Conservation (phyloP, 2,329 filamentous ascomycete genomes). For the Bipolaris oryzae region DNA sequence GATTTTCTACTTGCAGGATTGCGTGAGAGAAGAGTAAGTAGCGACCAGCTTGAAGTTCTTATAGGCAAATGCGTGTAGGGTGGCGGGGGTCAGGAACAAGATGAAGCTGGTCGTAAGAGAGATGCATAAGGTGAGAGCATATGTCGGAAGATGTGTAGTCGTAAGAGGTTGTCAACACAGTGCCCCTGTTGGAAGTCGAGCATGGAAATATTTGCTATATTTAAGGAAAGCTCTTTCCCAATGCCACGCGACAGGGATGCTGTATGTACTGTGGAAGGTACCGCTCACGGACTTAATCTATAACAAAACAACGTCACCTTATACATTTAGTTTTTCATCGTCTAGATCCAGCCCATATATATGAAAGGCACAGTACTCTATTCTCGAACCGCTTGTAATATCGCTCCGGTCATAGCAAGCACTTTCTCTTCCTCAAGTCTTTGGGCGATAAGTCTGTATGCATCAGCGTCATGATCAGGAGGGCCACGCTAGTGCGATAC, state of each 20-base stretch:
- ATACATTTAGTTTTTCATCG: not conserved
- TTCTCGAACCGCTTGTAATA: constrained; percentile 38
- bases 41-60: constrained; percentile 21
- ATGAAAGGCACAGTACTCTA: not conserved
- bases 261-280: not conserved
- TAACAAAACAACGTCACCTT: not conserved
- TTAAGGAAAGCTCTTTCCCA: constrained; percentile 7
- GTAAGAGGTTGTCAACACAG: not conserved
- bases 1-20: not conserved
- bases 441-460: constrained; percentile 43
- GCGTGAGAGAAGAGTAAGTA: constrained; percentile 2
- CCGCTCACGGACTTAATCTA: not conserved
- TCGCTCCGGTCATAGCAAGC: constrained; percentile 46
- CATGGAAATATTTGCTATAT: constrained; percentile 1
- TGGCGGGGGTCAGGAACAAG: not conserved
- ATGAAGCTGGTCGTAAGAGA: constrained; percentile 22
- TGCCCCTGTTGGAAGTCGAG: not conserved
- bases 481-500: not conserved
- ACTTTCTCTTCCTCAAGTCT: constrained; percentile 53
- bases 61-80: constrained; percentile 2
- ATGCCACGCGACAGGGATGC: not conserved
- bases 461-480: not conserved
- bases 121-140: constrained; percentile 12
- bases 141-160: constrained; percentile 8
- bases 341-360: not conserved